Conservation (phyloP, 495 filamentous ascomycete species). For the Pyrenopolyporus hunteri region DNA sequence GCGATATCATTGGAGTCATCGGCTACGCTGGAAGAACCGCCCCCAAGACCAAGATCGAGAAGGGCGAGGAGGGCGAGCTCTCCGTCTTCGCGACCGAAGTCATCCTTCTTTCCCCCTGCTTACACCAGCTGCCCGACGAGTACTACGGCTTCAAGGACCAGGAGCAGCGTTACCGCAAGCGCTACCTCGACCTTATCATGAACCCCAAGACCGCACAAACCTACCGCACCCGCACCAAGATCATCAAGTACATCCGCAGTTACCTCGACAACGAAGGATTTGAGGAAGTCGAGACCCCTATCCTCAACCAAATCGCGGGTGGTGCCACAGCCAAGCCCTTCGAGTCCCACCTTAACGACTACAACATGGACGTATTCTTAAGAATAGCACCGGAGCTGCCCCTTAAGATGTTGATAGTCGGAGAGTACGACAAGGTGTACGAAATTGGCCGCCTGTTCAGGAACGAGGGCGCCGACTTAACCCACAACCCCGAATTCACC, state of each 20-base stretch:
- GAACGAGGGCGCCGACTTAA: conserved; percentile 95
- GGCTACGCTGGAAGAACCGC: conserved; percentile 89
- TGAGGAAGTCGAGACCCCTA: conserved; percentile 94
- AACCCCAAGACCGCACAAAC: conserved; percentile 83
- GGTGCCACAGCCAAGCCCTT: conserved; percentile 97
- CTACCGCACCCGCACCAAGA: conserved; percentile 81
- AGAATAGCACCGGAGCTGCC: conserved; percentile 92
- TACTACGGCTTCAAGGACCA: conserved; percentile 94
- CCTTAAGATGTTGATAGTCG: conserved; percentile 94
- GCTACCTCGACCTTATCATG: conserved; percentile 95
- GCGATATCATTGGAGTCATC: conserved; percentile 77
- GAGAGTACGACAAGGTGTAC: conserved; percentile 89
- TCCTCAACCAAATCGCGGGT: conserved; percentile 95
- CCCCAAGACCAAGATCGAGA: conserved; percentile 76
- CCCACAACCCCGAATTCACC: conserved; percentile 99
- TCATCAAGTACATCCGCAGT: conserved; percentile 80
- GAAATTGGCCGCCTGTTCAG: conserved; percentile 92
- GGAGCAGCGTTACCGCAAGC: conserved; percentile 88
- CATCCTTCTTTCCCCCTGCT: conserved; percentile 82
- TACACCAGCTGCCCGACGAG: conserved; percentile 91
- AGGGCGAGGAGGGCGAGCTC: conserved; percentile 80
- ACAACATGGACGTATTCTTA: conserved; percentile 92
- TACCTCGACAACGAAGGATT: conserved; percentile 89
- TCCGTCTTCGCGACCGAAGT: conserved; percentile 92
- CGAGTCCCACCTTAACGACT: conserved; percentile 91